Evolutionary conservation across 108 stramenopile genomes (phyloP), one percentile per base, ranked within the genome.

Genomic region (Nitzschia sp.): DNA sequence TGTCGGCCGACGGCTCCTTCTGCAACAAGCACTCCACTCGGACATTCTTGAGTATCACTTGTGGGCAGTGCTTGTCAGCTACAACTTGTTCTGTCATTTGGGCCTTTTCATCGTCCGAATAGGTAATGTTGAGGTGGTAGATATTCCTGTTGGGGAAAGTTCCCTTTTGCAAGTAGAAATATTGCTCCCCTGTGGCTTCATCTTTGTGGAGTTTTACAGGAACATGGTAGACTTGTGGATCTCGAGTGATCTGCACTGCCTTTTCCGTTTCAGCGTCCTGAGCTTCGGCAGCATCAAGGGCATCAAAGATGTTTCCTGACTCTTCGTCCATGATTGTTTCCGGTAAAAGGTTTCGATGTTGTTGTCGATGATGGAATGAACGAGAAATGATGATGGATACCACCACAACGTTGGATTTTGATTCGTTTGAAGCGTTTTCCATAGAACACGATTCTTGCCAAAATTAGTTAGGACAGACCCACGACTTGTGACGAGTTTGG

Each of bases 111-210:
- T 43, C 43, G 2, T 43, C 21, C 42, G 61, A 43, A 19, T 62
- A 62, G 21, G n/a, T 12, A 46, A 62, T 62, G 10, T 62, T 62
- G 17, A 62, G 24, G 12, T 46, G 22, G 14, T 41, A 43, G 21
- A 62, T 62, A 14, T 41, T 43, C 19, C 43, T 41, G 43, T 62
- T 62, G 41, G 61, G 61, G 43, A 62, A 62, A 22, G 61, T 62
- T 22, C 61, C 61, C 24, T 62, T 62, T 46, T 62, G 43, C 61
- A 62, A 62, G 22, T 62, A 62, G 10, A 62, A 62, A 19, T 22
- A 62, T 19, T 43, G 61, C 61, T 62, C 61, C 24, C 61, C 61
- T 0, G 61, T 62, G 11, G 5, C 43, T 62, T 62, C 43, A 19
- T 62, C 61, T 44, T 62, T 43, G 43, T 44, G 22, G 11, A 62